Conservation (phyloP, 2,329 filamentous ascomycete genomes). For the Botrytis sinoallii region DNA sequence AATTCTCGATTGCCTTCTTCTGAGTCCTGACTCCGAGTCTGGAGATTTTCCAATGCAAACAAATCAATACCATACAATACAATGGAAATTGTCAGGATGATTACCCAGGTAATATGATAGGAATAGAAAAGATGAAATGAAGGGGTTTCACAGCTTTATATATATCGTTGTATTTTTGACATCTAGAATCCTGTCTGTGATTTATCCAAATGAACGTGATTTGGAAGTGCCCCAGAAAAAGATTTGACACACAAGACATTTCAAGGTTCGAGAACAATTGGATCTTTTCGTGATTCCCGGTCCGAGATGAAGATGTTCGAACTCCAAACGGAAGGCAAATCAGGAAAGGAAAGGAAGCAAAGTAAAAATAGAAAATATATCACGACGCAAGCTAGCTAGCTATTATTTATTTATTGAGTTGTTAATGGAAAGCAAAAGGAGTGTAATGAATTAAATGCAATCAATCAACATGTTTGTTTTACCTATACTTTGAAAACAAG, state of each 20-base stretch:
- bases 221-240: not conserved
- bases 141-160: not conserved
- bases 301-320: slow-evolving; percentile 1
- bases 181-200: not conserved
- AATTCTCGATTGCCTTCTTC: not conserved
- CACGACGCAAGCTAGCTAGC: not conserved
- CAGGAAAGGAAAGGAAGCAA: not conserved
- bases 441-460: not conserved
- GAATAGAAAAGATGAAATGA: not conserved
- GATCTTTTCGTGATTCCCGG: not conserved
- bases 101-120: not conserved
- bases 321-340: not conserved
- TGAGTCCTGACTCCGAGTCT: not conserved
- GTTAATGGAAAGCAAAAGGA: not conserved
- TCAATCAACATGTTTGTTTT: not conserved
- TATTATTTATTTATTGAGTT: not conserved
- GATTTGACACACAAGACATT: not conserved
- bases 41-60: not conserved
- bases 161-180: not conserved
- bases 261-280: not conserved
- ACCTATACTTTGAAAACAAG: not conserved
- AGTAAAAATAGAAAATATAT: not conserved
- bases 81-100: not conserved
- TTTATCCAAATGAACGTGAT: not conserved
- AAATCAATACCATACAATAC: not conserved